Evolutionary conservation across 306 rosid species (phyloP).

Genomic region (Castanea mollissima): DNA sequence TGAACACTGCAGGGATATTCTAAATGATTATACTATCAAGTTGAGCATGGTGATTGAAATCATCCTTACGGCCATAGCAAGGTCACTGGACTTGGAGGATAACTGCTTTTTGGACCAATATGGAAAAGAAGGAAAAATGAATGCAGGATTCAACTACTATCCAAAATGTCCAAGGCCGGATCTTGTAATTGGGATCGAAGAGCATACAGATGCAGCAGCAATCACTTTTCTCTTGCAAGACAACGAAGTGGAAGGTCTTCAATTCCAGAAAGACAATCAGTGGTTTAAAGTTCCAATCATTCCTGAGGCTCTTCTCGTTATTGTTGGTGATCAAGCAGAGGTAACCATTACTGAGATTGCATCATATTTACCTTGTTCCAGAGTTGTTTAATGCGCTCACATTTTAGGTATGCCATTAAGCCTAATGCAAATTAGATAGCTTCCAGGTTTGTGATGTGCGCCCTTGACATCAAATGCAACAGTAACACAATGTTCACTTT

Average conservation of each 20-base stretch:
- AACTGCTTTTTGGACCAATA: conserved; percentile 47
- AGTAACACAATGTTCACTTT: neutral
- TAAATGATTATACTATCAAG: conserved; percentile 46
- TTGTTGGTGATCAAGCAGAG: conserved; percentile 82
- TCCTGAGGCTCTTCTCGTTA: conserved; percentile 57
- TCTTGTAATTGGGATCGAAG: conserved; percentile 56
- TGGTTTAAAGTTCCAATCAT: conserved; percentile 74
- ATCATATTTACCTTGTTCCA: neutral
- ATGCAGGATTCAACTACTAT: conserved; percentile 61
- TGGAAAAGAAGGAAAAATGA: conserved; percentile 39
- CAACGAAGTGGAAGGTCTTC: conserved; percentile 70
- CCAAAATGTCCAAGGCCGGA: conserved; percentile 70
- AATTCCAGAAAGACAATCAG: conserved; percentile 55
- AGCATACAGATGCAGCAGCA: conserved; percentile 70
- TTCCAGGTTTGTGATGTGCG: no score
- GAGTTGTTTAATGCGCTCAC: no score
- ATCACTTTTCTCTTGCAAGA: conserved; percentile 72
- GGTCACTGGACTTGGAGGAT: conserved; percentile 64
- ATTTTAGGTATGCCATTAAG: no score
- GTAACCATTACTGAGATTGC: conserved; percentile 26
- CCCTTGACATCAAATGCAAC: no score
- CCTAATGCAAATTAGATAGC: no score
- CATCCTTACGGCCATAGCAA: conserved; percentile 70
- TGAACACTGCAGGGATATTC: conserved; percentile 40
- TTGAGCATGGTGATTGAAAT: conserved; percentile 33